These are phyloP conservation scores for Parastagonospora avenae DNA, from an alignment of 2,329 filamentous ascomycete genomes.

Conservation along the genomic window DNA sequence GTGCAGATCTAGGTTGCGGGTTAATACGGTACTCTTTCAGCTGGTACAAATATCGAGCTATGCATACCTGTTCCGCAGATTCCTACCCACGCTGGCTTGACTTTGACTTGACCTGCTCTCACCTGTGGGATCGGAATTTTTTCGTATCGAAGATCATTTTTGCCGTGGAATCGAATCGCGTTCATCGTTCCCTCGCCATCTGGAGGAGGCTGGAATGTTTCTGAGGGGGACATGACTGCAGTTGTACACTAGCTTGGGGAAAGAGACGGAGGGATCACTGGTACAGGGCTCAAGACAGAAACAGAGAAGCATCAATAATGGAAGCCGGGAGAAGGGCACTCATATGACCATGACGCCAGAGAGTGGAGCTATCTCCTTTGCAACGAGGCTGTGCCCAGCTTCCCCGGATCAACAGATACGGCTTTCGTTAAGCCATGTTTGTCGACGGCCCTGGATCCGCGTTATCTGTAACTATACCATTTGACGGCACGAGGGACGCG, in stretches of 20 bases:
- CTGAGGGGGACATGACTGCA: slow-evolving; percentile 5
- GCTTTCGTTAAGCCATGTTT: background rate
- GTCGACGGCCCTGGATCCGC: background rate
- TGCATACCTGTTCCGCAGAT: slow-evolving; percentile 49
- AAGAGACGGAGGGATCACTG: background rate
- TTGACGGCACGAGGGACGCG: background rate
- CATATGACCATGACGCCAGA: slow-evolving; percentile 1
- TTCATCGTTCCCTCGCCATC: slow-evolving; percentile 46
- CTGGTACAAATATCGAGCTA: background rate
- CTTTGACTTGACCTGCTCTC: slow-evolving; percentile 50
- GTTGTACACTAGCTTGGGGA: background rate
- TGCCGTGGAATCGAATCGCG: slow-evolving; percentile 54
- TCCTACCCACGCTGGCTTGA: slow-evolving; percentile 49
- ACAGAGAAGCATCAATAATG: background rate
- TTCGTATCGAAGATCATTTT: slow-evolving; percentile 51
- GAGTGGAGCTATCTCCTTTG: background rate
- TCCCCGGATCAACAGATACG: background rate
- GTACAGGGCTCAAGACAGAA: background rate
- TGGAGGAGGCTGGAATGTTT: slow-evolving; percentile 20
- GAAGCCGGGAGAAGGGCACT: background rate
- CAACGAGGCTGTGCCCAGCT: background rate
- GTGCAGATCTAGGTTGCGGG: slow-evolving; percentile 47
- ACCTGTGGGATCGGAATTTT: slow-evolving; percentile 49
- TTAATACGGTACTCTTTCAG: background rate
- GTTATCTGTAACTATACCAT: background rate